These are phyloP conservation scores for Calonectria pauciramosa DNA, from an alignment of 2,329 filamentous ascomycete genomes.

Conservation along the genomic window DNA sequence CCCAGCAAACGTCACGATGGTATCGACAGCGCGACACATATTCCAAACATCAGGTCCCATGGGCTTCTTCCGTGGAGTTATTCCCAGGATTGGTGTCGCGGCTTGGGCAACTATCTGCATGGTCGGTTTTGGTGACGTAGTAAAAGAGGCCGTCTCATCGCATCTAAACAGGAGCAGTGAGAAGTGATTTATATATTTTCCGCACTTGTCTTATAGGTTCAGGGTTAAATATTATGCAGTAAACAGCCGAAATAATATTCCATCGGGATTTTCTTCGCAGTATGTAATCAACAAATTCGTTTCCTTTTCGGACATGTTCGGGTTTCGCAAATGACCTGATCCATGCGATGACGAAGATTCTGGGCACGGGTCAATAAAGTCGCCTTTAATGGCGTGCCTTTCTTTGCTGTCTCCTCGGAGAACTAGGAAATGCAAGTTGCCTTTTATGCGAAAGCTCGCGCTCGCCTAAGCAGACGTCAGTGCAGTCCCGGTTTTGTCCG, in stretches of 20 bases:
- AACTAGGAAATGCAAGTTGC: not conserved
- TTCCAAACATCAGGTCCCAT: not conserved
- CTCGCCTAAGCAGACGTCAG: not conserved
- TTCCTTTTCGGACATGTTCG: not conserved
- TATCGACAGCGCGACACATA: conserved; percentile 18
- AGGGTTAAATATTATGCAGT: not conserved
- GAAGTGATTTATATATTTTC: not conserved
- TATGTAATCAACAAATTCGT: not conserved
- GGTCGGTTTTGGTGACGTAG: conserved; percentile 21
- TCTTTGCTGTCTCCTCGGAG: not conserved
- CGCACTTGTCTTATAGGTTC: not conserved
- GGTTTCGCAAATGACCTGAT: not conserved
- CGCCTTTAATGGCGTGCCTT: not conserved
- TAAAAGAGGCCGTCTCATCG: conserved; percentile 8
- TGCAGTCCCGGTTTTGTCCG: not conserved
- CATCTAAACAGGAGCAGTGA: not conserved
- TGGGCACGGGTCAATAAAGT: not conserved
- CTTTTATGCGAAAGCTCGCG: not conserved
- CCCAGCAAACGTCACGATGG: conserved; percentile 18
- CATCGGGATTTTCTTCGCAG: not conserved
- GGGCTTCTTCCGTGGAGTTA: conserved; percentile 26
- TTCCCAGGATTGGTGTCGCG: conserved; percentile 25
- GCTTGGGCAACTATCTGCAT: conserved; percentile 27
- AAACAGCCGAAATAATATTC: not conserved
- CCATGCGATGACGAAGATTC: not conserved